Base-by-base conservation (phyloP, 441 rosid species). In the Omphalea diandra region DNA sequence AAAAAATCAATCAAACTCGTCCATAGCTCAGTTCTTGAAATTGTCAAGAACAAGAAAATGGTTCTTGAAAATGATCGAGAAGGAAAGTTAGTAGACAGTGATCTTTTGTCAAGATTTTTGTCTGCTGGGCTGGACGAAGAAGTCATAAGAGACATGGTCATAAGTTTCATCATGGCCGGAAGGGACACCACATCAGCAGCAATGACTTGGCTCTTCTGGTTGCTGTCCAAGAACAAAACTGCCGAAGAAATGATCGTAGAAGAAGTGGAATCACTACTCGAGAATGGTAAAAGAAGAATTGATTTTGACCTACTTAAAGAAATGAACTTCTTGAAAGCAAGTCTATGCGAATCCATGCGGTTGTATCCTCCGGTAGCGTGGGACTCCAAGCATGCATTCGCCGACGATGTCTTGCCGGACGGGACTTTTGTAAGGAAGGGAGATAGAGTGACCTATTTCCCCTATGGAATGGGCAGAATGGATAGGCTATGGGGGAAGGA, bases 401-500 rank as follows among this genome's bases (percentile, higher is more conserved):
- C 35, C 63, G 86, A 81, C 58, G 92, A 88, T 75, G 75, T 85
- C 56, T 44, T 90, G 50, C 95, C 98, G 0, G 95, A 93, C 35
- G 90, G 91, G 8, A 90, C 93, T 15, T 68, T 64, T 2, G 88
- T 93, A 1, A 32, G 76, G 60, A 82, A 36, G 55, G 98, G 97
- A 36, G 93, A 90, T 31, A 84, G 96, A 35, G 93, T 90, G 46
- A 87, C 98, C 1, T 93, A 93, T 53, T 87, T 85, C 33, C 98
- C 95, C 0, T 90, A 88, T 24, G 93, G 95, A 14, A 90, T 93
- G 98, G 98, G 97, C 20, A 87, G 98, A 71, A 88, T 93, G 98
- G 86, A 85, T 80, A 71, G 26, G 26, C 20, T 90, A n/a, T 93
- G 97, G 98, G 97, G 97, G 0, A 77, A 80, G 41, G 87, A 93